A percentile compares a stretch with the other conserved stretches of the same genome.
These are phyloP conservation scores for Leccinum subgranulosum DNA, from an alignment of 768 basidiomycete species.

Conservation along the genomic window DNA sequence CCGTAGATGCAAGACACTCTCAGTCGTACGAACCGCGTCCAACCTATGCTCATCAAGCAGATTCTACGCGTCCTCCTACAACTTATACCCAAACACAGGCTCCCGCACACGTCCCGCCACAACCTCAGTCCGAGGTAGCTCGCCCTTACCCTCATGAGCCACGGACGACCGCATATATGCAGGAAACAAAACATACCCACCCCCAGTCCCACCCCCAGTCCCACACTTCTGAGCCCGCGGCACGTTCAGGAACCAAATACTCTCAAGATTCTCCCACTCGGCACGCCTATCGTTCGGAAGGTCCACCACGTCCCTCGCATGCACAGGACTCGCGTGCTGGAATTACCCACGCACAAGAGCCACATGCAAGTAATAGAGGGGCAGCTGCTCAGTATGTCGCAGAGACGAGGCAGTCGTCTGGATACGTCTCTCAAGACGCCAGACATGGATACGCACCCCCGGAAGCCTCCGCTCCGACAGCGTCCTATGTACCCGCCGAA, in stretches of 20 bases:
- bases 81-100: constrained; percentile 19
- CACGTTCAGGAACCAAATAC: constrained; percentile 14
- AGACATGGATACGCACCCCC: constrained; percentile 19
- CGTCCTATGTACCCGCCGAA: constrained; percentile 18
- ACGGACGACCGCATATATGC: constrained; percentile 22
- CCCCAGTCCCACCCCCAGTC: constrained; percentile 21
- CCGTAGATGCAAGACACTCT: constrained; percentile 19
- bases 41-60: constrained; percentile 17
- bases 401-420: constrained; percentile 22
- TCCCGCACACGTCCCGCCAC: constrained; percentile 3
- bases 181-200: constrained; percentile 23
- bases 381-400: constrained; percentile 5
- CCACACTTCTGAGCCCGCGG: constrained; percentile 13
- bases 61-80: constrained; percentile 19
- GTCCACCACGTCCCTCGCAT: constrained; percentile 11
- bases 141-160: constrained; percentile 17
- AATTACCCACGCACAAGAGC: constrained; percentile 18
- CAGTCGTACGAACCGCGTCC: constrained; percentile 22
- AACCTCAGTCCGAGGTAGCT: constrained; percentile 16
- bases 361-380: constrained; percentile 12
- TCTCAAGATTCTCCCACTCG: constrained; percentile 17
- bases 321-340: constrained; percentile 18
- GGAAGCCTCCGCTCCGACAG: constrained; percentile 9
- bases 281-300: constrained; percentile 12
- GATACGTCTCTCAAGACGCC: constrained; percentile 20